Evolutionary conservation across 768 basidiomycete species (phyloP).

Genomic region (Thelephora ganbajun): DNA sequence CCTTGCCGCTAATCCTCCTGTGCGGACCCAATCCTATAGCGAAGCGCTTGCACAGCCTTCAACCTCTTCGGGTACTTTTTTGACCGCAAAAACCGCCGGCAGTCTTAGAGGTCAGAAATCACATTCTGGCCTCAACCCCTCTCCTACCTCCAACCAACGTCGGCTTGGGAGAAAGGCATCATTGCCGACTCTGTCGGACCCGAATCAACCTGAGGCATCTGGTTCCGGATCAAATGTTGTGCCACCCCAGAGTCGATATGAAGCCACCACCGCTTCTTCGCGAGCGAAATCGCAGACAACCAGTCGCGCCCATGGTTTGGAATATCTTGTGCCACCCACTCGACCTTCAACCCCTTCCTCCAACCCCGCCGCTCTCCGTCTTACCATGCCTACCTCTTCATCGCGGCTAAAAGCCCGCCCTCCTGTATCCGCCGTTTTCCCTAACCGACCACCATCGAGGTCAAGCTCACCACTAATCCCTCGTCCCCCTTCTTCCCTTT

Average conservation of each 20-base stretch:
- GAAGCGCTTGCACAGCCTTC: slow-evolving; percentile 40
- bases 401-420: slow-evolving; percentile 63
- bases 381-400: slow-evolving; percentile 76
- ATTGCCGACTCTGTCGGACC: slow-evolving; percentile 59
- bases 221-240: slow-evolving; percentile 30
- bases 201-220: slow-evolving; percentile 37
- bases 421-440: slow-evolving; percentile 65
- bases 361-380: slow-evolving; percentile 60
- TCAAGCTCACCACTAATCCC: slow-evolving; percentile 43
- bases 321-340: slow-evolving; percentile 61
- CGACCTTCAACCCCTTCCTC: slow-evolving; percentile 71
- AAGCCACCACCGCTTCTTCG: slow-evolving; percentile 70
- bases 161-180: slow-evolving; percentile 68
- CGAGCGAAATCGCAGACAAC: slow-evolving; percentile 64
- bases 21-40: slow-evolving; percentile 43
- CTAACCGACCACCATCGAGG: slow-evolving; percentile 26
- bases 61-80: slow-evolving; percentile 33
- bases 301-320: slow-evolving; percentile 40
- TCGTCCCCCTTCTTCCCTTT: slow-evolving; percentile 44
- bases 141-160: slow-evolving; percentile 48
- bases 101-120: slow-evolving; percentile 78
- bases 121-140: slow-evolving; percentile 67
- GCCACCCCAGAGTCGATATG: slow-evolving; percentile 41
- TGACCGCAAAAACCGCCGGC: slow-evolving; percentile 57
- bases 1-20: slow-evolving; percentile 30